A percentile compares a stretch with the other conserved stretches of the same genome.
These are phyloP conservation scores for Galerina sulciceps DNA, from an alignment of 768 basidiomycete genomes.

Conservation along the genomic window DNA sequence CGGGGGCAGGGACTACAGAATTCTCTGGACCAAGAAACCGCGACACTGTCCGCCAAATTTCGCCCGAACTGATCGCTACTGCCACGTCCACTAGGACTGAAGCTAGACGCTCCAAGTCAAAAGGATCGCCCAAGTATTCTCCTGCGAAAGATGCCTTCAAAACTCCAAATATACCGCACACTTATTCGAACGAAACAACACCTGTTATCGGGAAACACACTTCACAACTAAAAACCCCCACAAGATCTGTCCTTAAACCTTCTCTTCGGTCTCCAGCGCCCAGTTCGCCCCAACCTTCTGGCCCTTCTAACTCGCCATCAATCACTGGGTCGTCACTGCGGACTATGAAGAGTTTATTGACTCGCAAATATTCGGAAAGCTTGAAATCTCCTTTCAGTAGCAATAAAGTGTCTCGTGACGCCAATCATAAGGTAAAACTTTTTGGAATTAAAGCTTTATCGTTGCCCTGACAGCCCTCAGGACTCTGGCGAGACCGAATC, in stretches of 20 bases:
- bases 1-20: not conserved
- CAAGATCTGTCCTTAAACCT: constrained; percentile 41
- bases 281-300: constrained; percentile 18
- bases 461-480: constrained; percentile 3
- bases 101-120: constrained; percentile 5
- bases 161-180: constrained; percentile 11
- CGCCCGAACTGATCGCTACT: constrained; percentile 9
- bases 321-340: constrained; percentile 27
- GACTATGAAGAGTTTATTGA: constrained; percentile 35
- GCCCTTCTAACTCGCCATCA: constrained; percentile 8
- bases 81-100: not conserved
- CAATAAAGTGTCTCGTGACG: constrained; percentile 17
- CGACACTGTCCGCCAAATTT: not conserved
- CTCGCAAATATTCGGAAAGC: constrained; percentile 29
- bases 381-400: constrained; percentile 22
- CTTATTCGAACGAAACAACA: constrained; percentile 10
- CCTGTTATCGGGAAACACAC: constrained; percentile 27
- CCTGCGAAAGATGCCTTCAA: not conserved
- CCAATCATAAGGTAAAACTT: constrained; percentile 22
- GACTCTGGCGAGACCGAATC: not conserved
- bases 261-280: constrained; percentile 40
- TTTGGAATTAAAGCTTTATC: not conserved
- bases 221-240: constrained; percentile 34
- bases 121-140: not conserved
- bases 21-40: not conserved